Evolutionary conservation across 768 basidiomycete species (phyloP), one percentile per base, ranked within the genome.

Genomic region (Pluteus cervinus): DNA sequence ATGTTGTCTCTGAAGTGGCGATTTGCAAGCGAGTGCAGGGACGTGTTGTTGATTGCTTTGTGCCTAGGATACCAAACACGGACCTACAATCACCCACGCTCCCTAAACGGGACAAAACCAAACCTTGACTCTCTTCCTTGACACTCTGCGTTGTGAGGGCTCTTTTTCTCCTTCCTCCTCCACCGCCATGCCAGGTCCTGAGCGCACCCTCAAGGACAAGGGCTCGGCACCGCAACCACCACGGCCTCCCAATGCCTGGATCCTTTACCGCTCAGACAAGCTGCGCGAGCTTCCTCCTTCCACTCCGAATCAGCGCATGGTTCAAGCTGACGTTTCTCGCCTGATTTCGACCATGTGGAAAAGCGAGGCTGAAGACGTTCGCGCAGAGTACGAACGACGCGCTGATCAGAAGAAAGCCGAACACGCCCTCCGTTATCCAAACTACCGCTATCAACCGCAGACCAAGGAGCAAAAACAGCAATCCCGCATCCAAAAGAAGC

Each of bases 201-300:
- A 48, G n/a, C 51, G 48, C 39, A 41, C 50, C 30, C 12, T 17
- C 37, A 37, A 34, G 37, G 46, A 41, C 41, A 41, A 44, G 36
- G 43, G 33, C 14, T 30, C 41, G n/a, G 41, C 29, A 12, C 29
- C 33, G 12, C 58, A 67, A 39, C 66, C 70, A 4, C 80, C 81
- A 7, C 71, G 87, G 0, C 86, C 87, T 3, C 76, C 79, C 7
- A 90, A 89, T 52, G 79, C 86, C 0, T 90, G 85, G 84, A 89
- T 90, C 41, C 45, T 89, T 11, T 90, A 84, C 57, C 76, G 87
- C 28, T 75, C 81, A 3, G 69, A 76, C 43, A 76, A 72, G 50
- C 62, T 75, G 29, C 59, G 56, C 42, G 53, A 61, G 8, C 53
- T 80, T 36, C 61, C 65, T 12, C 61, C 63, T 28, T 45, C 55